A percentile compares a stretch with the other conserved stretches of the same genome.
Evolutionary conservation across 73 alveolate genomes (phyloP).

Genomic region (Loxodes magnus): DNA sequence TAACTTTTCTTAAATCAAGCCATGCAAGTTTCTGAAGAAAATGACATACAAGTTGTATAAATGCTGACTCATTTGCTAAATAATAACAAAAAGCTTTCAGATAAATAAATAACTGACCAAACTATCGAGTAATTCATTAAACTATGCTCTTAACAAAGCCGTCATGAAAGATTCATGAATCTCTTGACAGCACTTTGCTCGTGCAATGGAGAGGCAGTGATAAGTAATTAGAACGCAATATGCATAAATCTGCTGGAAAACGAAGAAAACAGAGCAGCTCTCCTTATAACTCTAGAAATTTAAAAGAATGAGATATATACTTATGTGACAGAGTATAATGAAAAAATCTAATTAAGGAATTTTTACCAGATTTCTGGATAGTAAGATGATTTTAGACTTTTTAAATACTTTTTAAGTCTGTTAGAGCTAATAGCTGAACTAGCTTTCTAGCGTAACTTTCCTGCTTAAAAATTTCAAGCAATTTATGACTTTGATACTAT

Average conservation of each 20-base stretch:
- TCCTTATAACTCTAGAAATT: too few relatives aligned
- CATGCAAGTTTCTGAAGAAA: slow-evolving; percentile 15
- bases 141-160: slow-evolving; percentile 24
- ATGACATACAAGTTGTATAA: slow-evolving; percentile 27
- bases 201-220: slow-evolving; percentile 31
- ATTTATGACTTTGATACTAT: too few relatives aligned
- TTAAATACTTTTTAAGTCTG: slow-evolving; percentile 27
- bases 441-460: slow-evolving; percentile 28
- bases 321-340: too few relatives aligned
- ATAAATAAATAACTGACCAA: slow-evolving; percentile 21
- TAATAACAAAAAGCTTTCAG: slow-evolving; percentile 31
- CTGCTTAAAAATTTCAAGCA: too few relatives aligned
- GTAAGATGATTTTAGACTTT: slow-evolving; percentile 32
- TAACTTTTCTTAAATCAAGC: slow-evolving; percentile 37
- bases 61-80: slow-evolving; percentile 35
- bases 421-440: slow-evolving; percentile 18
- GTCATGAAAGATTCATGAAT: slow-evolving; percentile 21
- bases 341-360: slow-evolving; percentile 12
- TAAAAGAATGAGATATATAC: too few relatives aligned
- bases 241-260: slow-evolving; percentile 10
- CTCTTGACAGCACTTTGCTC: slow-evolving; percentile 42
- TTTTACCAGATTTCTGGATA: slow-evolving; percentile 8
- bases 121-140: slow-evolving; percentile 26
- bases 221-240: slow-evolving; percentile 22
- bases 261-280: slow-evolving; percentile 1